Evolutionary conservation across 768 basidiomycete genomes (phyloP).

Genomic region (Hypholoma fasciculare): DNA sequence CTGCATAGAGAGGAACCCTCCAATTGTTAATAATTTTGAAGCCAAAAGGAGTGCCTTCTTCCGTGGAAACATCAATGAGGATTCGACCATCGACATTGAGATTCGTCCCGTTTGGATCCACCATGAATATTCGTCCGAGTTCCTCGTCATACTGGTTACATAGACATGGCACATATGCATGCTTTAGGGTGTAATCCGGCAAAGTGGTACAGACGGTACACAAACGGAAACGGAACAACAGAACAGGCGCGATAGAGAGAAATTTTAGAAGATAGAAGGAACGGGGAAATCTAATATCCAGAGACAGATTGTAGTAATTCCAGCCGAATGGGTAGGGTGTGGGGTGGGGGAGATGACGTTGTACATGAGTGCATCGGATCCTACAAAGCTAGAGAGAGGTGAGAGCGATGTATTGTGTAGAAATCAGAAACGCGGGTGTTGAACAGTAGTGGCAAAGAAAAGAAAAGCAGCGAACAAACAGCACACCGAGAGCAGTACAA

Average conservation of each 20-base stretch:
- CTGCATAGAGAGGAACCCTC: not conserved
- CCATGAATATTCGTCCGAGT: no score
- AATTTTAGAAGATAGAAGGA: not conserved
- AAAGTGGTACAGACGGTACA: not conserved
- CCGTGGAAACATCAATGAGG: not conserved
- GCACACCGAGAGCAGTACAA: not conserved
- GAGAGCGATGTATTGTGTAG: not conserved
- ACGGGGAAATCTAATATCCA: not conserved
- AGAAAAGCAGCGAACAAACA: not conserved
- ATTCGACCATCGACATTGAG: not conserved
- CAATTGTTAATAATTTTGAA: not conserved
- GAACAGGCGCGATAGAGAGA: not conserved
- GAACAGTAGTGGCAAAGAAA: not conserved
- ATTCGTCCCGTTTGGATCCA: no score
- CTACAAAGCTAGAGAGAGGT: not conserved
- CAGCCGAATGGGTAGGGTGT: no score
- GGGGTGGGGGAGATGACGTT: not conserved
- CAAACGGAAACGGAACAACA: not conserved
- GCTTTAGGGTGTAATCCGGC: no score
- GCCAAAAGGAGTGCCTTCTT: not conserved
- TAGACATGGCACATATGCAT: no score
- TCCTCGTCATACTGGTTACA: no score
- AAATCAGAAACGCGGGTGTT: not conserved
- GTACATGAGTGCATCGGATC: not conserved
- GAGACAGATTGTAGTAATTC: not conserved